These are phyloP conservation scores for Lactuca saligna DNA, from an alignment of 129 eudicot species.

Conservation along the genomic window DNA sequence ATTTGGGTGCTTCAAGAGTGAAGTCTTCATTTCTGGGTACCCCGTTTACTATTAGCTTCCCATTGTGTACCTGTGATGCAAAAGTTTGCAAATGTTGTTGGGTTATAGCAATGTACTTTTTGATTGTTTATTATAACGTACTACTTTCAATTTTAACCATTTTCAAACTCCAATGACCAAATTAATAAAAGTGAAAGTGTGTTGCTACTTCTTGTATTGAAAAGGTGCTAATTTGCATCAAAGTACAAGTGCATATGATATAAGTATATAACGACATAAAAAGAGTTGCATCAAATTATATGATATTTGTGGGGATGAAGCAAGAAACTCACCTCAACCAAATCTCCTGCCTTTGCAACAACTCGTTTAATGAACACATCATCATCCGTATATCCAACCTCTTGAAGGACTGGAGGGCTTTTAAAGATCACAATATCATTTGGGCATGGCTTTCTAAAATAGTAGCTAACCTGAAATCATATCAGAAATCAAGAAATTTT, in stretches of 20 bases:
- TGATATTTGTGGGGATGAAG: conserved; percentile 4
- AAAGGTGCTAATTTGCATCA: no score
- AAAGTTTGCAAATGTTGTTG: conserved; percentile 10
- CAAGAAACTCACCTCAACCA: conserved; percentile 69
- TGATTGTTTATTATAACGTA: no score
- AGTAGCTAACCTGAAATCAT: conserved; percentile 73
- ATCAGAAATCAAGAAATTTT: background rate
- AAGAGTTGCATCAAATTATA: no score
- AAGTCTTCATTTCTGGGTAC: conserved; percentile 67
- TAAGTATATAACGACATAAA: no score
- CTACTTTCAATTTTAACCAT: no score
- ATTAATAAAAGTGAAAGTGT: no score
- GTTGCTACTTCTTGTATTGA: no score
- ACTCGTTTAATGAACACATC: conserved; percentile 92
- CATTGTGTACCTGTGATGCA: conserved; percentile 68
- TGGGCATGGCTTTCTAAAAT: conserved; percentile 94
- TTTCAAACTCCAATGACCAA: no score
- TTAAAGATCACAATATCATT: conserved; percentile 90
- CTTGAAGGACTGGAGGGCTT: conserved; percentile 94
- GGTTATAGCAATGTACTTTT: background rate
- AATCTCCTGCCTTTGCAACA: conserved; percentile 89
- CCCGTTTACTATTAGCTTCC: conserved; percentile 89
- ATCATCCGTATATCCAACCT: conserved; percentile 90
- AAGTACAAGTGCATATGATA: no score
- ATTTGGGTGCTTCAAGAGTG: conserved; percentile 78